phyloP scores from a whole-genome alignment of 257 asterid genomes.

The Solanum arcanum region DNA sequence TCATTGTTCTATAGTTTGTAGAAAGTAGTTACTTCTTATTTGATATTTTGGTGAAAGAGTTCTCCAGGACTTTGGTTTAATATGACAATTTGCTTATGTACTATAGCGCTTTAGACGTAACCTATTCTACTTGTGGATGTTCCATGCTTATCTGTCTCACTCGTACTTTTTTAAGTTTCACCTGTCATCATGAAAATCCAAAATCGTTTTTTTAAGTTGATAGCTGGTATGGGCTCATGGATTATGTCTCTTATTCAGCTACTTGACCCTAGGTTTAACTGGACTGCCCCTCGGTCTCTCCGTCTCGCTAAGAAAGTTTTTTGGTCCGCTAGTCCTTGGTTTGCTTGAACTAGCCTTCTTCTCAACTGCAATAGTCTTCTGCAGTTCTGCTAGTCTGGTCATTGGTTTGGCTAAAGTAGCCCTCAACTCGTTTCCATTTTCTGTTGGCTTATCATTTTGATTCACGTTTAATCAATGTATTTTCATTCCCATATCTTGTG shows the following conservation, averaged over 20 bases:
- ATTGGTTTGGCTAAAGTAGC: not conserved
- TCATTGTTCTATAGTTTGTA: not conserved
- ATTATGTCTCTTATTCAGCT: not conserved
- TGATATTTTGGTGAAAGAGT: not conserved
- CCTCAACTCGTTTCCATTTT: not conserved
- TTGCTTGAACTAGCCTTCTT: not conserved
- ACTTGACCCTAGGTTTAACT: not conserved
- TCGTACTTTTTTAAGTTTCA: not conserved
- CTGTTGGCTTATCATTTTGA: not conserved
- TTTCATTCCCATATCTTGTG: not conserved
- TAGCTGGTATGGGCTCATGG: not conserved
- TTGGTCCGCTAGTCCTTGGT: not conserved
- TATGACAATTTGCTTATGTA: not conserved
- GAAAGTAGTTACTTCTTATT: not conserved
- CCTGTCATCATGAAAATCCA: not conserved
- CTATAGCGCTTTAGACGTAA: not conserved
- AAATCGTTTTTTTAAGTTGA: not conserved
- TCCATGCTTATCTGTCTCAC: not conserved
- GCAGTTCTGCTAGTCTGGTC: not conserved
- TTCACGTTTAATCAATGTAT: not conserved
- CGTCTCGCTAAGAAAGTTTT: not conserved
- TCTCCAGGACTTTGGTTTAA: not conserved
- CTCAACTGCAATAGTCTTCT: not conserved
- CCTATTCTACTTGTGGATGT: not conserved
- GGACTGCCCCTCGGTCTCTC: not conserved